Conservation (phyloP, 1,284 basidiomycete species). For the Puccinia hordei region DNA sequence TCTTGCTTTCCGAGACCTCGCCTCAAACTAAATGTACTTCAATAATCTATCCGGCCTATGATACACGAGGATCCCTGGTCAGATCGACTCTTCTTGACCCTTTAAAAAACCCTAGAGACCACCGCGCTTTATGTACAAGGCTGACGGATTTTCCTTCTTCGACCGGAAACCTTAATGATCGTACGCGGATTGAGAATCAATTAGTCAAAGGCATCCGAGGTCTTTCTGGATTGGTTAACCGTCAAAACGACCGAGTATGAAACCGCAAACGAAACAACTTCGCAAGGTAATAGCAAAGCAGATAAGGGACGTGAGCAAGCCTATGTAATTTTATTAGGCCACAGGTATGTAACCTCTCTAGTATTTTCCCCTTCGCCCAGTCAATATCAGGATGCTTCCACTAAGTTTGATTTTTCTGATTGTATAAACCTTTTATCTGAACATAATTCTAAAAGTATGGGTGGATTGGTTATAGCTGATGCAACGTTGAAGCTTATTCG, state of each 20-base stretch:
- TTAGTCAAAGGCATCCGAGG: slow-evolving; percentile 35
- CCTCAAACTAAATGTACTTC: slow-evolving; percentile 30
- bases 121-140: not conserved
- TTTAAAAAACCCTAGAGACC: not conserved
- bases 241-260: slow-evolving; percentile 43
- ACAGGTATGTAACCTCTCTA: slow-evolving; percentile 23
- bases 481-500: slow-evolving; percentile 38
- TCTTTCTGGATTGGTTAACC: slow-evolving; percentile 48
- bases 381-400: not conserved
- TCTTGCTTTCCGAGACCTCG: slow-evolving; percentile 41
- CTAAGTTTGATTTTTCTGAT: not conserved
- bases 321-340: slow-evolving; percentile 31
- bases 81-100: not conserved
- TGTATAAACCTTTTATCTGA: not conserved
- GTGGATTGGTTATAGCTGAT: slow-evolving; percentile 44
- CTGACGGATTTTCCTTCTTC: not conserved
- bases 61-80: slow-evolving; percentile 47
- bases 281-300: not conserved
- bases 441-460: slow-evolving; percentile 26
- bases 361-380: not conserved
- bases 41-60: slow-evolving; percentile 46
- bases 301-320: slow-evolving; percentile 20
- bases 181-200: not conserved
- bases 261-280: slow-evolving; percentile 8
- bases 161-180: not conserved